These are phyloP conservation scores for Pholiota conissans DNA, from an alignment of 768 basidiomycete genomes.

Conservation along the genomic window DNA sequence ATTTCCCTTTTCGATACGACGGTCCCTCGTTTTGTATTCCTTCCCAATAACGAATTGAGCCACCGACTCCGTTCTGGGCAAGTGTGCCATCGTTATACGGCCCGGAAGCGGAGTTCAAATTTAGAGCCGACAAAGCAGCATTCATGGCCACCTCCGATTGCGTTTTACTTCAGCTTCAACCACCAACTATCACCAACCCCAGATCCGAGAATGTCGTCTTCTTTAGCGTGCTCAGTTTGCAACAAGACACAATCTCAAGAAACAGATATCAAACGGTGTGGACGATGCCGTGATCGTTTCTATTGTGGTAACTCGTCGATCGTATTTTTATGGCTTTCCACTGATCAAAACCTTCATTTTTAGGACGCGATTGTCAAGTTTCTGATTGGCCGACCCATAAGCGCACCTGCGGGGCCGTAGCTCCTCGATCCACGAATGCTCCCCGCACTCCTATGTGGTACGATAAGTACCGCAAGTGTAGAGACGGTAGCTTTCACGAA, in stretches of 20 bases:
- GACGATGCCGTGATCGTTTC: constrained; percentile 6
- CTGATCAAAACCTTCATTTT: too few species aligned
- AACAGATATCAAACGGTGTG: not conserved
- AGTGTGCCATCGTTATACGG: too few species aligned
- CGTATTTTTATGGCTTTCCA: too few species aligned
- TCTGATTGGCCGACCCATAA: not conserved
- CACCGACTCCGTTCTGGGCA: too few species aligned
- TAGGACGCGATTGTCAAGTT: not conserved
- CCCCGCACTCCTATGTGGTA: not conserved
- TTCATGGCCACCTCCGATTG: too few species aligned
- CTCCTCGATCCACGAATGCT: not conserved
- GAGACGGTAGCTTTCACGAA: not conserved
- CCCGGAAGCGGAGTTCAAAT: too few species aligned
- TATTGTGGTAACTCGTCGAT: constrained; percentile 5
- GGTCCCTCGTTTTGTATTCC: too few species aligned
- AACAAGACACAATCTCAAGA: not conserved
- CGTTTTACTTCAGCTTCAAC: too few species aligned
- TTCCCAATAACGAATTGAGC: too few species aligned
- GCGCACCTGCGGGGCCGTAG: not conserved
- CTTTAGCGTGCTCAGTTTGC: not conserved
- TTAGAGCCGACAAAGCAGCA: too few species aligned
- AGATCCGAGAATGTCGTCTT: not conserved
- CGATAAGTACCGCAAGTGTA: not conserved
- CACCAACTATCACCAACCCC: too few species aligned
- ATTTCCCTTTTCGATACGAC: too few species aligned